Conservation (phyloP, 805 yeast species). For the Lachancea fermentati region DNA sequence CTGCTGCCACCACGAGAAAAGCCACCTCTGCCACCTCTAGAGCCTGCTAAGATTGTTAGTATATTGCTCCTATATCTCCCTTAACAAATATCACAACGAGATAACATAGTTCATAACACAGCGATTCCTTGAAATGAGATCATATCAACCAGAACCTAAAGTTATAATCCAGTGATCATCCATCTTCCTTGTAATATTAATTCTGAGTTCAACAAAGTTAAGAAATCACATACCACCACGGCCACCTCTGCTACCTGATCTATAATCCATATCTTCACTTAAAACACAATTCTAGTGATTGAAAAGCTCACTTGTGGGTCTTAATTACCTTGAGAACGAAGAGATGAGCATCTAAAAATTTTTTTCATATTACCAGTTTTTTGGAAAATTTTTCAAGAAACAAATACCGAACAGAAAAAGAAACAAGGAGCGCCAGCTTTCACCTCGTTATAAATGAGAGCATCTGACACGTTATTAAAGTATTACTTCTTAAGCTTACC, state of each 20-base stretch:
- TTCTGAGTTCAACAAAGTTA: conserved; percentile 34
- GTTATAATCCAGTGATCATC: too few species aligned
- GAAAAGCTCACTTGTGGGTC: neutral
- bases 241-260: conserved; percentile 63
- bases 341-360: conserved; percentile 12
- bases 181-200: too few species aligned
- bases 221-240: conserved; percentile 47
- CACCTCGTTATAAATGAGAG: too few species aligned
- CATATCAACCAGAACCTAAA: too few species aligned
- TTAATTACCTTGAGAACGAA: neutral
- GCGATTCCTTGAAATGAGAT: neutral
- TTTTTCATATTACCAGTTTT: conserved; percentile 5
- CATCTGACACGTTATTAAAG: too few species aligned
- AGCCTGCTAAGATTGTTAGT: conserved; percentile 16
- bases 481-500: too few species aligned
- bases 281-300: conserved; percentile 1
- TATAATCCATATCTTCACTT: conserved; percentile 1
- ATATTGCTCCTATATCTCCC: neutral
- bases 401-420: neutral
- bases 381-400: neutral
- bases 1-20: conserved; percentile 41
- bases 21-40: conserved; percentile 36
- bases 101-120: conserved; percentile 9
- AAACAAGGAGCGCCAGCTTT: too few species aligned
- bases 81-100: conserved; percentile 21